These are phyloP conservation scores for Aschersonia sp. DNA, from an alignment of 2,329 filamentous ascomycete species.

Conservation along the genomic window DNA sequence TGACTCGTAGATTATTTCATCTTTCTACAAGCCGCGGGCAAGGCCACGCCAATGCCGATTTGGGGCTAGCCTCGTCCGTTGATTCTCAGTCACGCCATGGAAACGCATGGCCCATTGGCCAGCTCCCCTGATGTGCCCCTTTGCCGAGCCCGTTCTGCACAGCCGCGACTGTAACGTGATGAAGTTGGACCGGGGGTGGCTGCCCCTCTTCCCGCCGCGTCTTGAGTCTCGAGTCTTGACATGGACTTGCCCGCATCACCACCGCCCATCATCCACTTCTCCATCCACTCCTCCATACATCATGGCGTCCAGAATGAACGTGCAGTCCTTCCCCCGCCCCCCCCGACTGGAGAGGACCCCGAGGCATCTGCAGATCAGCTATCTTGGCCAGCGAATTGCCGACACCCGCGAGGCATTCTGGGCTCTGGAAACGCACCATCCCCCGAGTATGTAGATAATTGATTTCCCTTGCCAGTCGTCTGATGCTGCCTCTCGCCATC, in stretches of 20 bases:
- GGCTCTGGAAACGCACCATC: slow-evolving; percentile 49
- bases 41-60: not conserved
- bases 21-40: too few relatives aligned
- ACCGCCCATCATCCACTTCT: too few relatives aligned
- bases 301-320: slow-evolving; percentile 33
- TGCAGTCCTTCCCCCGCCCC: slow-evolving; percentile 43
- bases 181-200: too few relatives aligned
- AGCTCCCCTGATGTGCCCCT: too few relatives aligned
- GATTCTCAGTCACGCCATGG: not conserved
- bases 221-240: not conserved
- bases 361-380: slow-evolving; percentile 41
- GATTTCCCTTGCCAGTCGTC: not conserved
- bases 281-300: too few relatives aligned
- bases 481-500: not conserved
- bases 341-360: slow-evolving; percentile 38
- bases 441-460: slow-evolving; percentile 31
- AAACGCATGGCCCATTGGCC: too few relatives aligned
- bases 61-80: not conserved
- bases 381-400: slow-evolving; percentile 37
- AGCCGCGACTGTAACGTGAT: too few relatives aligned
- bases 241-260: too few relatives aligned
- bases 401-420: slow-evolving; percentile 45
- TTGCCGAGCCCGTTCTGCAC: too few relatives aligned
- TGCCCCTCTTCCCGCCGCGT: too few relatives aligned
- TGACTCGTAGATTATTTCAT: not conserved